A percentile compares a stretch with the other conserved stretches of the same genome.
phyloP scores from a whole-genome alignment of 352 stramenopile genomes.

The Phytophthora hybrid region DNA sequence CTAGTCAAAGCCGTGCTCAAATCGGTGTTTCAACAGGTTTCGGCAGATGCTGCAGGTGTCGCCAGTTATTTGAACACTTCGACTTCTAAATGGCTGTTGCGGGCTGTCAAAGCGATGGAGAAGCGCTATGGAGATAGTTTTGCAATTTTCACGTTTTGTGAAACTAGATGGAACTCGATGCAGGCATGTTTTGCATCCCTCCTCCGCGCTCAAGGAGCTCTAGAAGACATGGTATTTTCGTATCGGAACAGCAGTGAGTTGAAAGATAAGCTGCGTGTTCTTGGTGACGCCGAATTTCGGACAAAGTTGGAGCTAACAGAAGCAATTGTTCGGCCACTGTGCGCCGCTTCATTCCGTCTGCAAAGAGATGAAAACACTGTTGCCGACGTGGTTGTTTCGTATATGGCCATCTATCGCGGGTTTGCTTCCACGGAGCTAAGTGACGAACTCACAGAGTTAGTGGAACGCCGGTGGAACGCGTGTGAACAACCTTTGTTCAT shows the following conservation, averaged over 20 bases:
- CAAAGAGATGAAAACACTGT: conserved; percentile 20
- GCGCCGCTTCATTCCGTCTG: conserved; percentile 4
- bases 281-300: conserved; percentile 1
- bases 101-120: conserved; percentile 9
- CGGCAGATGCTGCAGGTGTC: conserved; percentile 9
- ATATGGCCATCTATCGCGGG: conserved; percentile 10
- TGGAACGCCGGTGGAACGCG: conserved; percentile 8
- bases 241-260: conserved; percentile 18
- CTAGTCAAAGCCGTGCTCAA: conserved; percentile 24
- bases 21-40: conserved; percentile 7
- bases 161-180: conserved; percentile 27
- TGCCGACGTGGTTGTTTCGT: conserved; percentile 7
- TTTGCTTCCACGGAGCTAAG: neutral
- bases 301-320: conserved; percentile 3
- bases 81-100: no score
- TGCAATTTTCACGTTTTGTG: conserved; percentile 18
- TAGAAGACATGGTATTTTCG: conserved; percentile 13
- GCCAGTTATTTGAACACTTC: conserved; percentile 21
- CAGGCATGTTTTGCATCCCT: conserved; percentile 19
- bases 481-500: conserved; percentile 23
- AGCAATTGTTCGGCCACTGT: conserved; percentile 6
- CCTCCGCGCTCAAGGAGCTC: conserved; percentile 9
- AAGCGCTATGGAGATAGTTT: conserved; percentile 13
- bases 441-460: neutral
- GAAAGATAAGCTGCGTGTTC: neutral